Evolutionary conservation across 1,284 basidiomycete genomes (phyloP).

Genomic region (Mrakiaceae sp.): DNA sequence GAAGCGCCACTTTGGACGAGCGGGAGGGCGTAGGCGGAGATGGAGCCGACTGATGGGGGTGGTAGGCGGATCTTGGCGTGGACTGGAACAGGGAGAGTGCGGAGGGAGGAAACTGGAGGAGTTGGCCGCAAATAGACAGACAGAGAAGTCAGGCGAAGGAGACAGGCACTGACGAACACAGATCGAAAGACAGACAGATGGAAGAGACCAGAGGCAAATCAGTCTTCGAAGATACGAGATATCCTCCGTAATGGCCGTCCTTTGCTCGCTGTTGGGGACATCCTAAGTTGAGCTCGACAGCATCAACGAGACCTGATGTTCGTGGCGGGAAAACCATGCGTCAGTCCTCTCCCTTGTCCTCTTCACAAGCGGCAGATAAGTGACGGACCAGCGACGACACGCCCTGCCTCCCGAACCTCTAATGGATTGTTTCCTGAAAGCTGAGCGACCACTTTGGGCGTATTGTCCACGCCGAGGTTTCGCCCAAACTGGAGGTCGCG

Average conservation of each 20-base stretch:
- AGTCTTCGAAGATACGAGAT: neutral
- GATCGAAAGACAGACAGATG: neutral
- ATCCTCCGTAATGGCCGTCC: slow-evolving; percentile 42
- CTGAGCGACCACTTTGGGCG: slow-evolving; percentile 47
- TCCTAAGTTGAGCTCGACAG: slow-evolving; percentile 44
- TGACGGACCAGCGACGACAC: slow-evolving; percentile 40
- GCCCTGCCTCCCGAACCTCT: slow-evolving; percentile 46
- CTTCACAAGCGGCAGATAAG: neutral
- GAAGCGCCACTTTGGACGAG: slow-evolving; percentile 52
- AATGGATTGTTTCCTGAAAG: slow-evolving; percentile 57
- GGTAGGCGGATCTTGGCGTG: slow-evolving; percentile 47
- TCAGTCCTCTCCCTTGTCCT: no score
- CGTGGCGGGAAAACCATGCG: neutral
- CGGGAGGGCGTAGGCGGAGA: slow-evolving; percentile 39
- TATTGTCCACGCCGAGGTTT: neutral
- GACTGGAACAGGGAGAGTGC: slow-evolving; percentile 49
- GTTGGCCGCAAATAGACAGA: no score
- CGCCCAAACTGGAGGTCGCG: slow-evolving; percentile 40
- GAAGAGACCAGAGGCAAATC: neutral
- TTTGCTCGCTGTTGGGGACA: slow-evolving; percentile 60
- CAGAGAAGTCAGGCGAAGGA: neutral
- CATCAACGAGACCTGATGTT: neutral
- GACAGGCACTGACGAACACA: neutral
- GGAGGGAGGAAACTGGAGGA: slow-evolving; percentile 47
- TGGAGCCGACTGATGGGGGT: slow-evolving; percentile 46